Evolutionary conservation across 2,329 filamentous ascomycete genomes (phyloP).

Genomic region (Verticillium isaacii): DNA sequence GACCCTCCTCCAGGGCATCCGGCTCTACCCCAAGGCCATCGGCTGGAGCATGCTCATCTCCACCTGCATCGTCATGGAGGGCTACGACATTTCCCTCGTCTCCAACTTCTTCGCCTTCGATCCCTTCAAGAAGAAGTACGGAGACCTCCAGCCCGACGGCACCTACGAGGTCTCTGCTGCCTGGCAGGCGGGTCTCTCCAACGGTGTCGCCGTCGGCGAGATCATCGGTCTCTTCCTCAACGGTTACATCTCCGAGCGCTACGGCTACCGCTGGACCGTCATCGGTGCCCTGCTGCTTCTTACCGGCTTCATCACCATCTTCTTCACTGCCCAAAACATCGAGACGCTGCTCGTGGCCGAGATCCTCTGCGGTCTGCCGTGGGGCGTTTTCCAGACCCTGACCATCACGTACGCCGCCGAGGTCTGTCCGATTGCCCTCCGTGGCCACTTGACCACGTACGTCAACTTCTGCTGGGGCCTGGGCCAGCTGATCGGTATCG

Average conservation of each 20-base stretch:
- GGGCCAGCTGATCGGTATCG: slow-evolving; percentile 69
- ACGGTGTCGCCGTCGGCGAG: slow-evolving; percentile 56
- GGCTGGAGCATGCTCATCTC: slow-evolving; percentile 80
- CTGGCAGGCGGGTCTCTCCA: slow-evolving; percentile 60
- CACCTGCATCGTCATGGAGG: slow-evolving; percentile 90
- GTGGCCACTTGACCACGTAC: slow-evolving; percentile 69
- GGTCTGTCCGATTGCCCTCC: slow-evolving; percentile 67
- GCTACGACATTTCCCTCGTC: slow-evolving; percentile 72
- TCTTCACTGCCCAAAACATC: slow-evolving; percentile 60
- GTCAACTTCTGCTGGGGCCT: slow-evolving; percentile 67
- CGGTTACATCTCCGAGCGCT: slow-evolving; percentile 61
- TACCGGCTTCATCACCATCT: slow-evolving; percentile 55
- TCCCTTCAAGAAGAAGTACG: slow-evolving; percentile 55
- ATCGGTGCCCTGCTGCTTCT: slow-evolving; percentile 51
- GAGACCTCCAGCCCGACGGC: slow-evolving; percentile 38
- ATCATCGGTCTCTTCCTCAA: slow-evolving; percentile 64
- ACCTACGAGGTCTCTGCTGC: slow-evolving; percentile 51
- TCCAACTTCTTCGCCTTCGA: slow-evolving; percentile 70
- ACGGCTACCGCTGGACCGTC: slow-evolving; percentile 63
- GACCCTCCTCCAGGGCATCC: slow-evolving; percentile 71
- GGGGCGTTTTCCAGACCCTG: slow-evolving; percentile 55
- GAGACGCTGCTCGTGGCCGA: slow-evolving; percentile 55
- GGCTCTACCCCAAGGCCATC: slow-evolving; percentile 81
- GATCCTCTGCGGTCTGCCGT: slow-evolving; percentile 59
- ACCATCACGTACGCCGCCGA: slow-evolving; percentile 66